Base-by-base conservation (phyloP, 345 rosid species). In the Zanthoxylum bungeanum region DNA sequence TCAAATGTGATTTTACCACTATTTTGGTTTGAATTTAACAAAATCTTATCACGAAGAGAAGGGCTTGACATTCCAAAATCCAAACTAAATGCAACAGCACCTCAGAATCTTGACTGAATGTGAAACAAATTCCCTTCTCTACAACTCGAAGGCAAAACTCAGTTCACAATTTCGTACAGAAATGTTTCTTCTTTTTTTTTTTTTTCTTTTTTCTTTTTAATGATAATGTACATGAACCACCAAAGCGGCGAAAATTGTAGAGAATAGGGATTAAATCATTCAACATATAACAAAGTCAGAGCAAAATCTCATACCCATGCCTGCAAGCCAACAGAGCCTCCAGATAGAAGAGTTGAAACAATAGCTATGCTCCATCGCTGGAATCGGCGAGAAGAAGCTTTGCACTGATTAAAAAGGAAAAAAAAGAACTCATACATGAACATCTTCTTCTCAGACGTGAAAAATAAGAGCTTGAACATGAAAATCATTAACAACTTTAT, bases 181-280 rank as follows among this genome's bases (percentile, higher is more conserved):
- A 57, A 63, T 74, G n/a, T 37, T 46, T 64, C 66, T 61, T 62
- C n/a, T n/a, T n/a, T n/a, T n/a, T n/a, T n/a, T n/a, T n/a, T n/a
- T n/a, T n/a, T n/a, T n/a, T n/a, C n/a, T n/a, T n/a, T n/a, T n/a
- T n/a, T n/a, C n/a, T n/a, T n/a, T n/a, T n/a, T n/a, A n/a, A 19
- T 67, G 65, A 72, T 82, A 84, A 84, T 89, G 82, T 87, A 89
- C 94, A 89, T 50, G 73, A 75, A 78, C 60, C 73, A 72, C 78
- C 84, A 50, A 75, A 70, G 27, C 36, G 24, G 61, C 55, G 76
- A 74, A 75, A 49, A 1, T 47, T 64, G 31, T n/a, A 49, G 36
- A 50, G 56, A 79, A 52, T 50, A 68, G 71, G 37, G 34, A 5
- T 42, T 64, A 52, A 55, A 51, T 49, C 63, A 60, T 60, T 55